These are phyloP conservation scores for Scopulariopsis brevicaulis DNA, from an alignment of 2,329 filamentous ascomycete species.

Conservation along the genomic window DNA sequence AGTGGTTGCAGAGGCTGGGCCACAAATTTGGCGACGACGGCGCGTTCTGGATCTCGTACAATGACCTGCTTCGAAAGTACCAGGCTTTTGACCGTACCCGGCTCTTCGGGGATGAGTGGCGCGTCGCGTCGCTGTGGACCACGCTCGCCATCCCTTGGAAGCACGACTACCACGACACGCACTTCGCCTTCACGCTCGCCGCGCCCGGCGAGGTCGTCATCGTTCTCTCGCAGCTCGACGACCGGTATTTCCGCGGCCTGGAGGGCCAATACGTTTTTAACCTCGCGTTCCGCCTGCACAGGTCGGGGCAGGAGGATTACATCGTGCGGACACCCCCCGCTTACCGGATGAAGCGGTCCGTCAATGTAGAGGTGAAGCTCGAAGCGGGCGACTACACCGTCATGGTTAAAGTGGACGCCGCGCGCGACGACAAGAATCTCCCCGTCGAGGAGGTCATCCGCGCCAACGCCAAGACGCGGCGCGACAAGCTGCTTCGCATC, in stretches of 20 bases:
- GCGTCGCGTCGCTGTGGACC: constrained; percentile 33
- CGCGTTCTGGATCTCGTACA: constrained; percentile 49
- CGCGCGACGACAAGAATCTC: constrained; percentile 35
- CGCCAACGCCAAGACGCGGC: constrained; percentile 44
- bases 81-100: constrained; percentile 46
- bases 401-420: constrained; percentile 62
- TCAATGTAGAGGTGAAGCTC: constrained; percentile 66
- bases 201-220: constrained; percentile 39
- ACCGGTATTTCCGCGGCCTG: constrained; percentile 44
- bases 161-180: constrained; percentile 39
- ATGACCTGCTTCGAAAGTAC: constrained; percentile 47
- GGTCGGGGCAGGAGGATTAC: constrained; percentile 35
- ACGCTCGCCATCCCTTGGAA: constrained; percentile 44
- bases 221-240: constrained; percentile 45
- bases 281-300: constrained; percentile 43
- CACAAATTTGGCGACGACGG: constrained; percentile 72
- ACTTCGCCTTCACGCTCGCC: constrained; percentile 39
- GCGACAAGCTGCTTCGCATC: constrained; percentile 65
- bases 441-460: constrained; percentile 58
- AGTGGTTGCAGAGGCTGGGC: constrained; percentile 61
- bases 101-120: constrained; percentile 45
- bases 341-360: constrained; percentile 57
- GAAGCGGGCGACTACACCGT: constrained; percentile 67
- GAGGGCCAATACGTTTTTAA: constrained; percentile 44
- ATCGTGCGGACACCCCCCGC: constrained; percentile 41